These are phyloP conservation scores for Paecilomyces variotii DNA, from an alignment of 2,329 filamentous ascomycete genomes.

Conservation along the genomic window DNA sequence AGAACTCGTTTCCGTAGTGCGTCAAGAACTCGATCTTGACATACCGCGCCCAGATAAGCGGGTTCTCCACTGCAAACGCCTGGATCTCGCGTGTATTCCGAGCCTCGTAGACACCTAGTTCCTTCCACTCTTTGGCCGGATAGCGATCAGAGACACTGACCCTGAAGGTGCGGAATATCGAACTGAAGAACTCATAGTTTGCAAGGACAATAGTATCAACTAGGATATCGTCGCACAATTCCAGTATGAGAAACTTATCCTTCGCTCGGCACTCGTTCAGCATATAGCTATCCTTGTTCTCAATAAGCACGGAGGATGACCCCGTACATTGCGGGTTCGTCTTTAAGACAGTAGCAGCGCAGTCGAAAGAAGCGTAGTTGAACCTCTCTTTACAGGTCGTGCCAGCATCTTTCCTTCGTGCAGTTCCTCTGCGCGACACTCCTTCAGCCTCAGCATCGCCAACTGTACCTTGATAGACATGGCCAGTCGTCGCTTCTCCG, in stretches of 20 bases:
- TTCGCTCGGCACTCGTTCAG: conserved; percentile 77
- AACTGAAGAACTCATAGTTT: conserved; percentile 98
- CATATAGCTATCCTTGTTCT: conserved; percentile 99
- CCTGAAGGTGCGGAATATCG: conserved; percentile 84
- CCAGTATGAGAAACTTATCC: conserved; percentile 91
- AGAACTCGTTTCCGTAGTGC: conserved; percentile 94
- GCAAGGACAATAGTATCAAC: conserved; percentile 95
- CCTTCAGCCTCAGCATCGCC: conserved; percentile 33
- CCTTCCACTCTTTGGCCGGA: conserved; percentile 90
- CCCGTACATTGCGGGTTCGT: conserved; percentile 81
- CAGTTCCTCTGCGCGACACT: conserved; percentile 44
- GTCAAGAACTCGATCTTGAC: conserved; percentile 83
- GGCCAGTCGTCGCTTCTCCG: conserved; percentile 21
- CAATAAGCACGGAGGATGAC: conserved; percentile 76
- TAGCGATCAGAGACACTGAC: conserved; percentile 92
- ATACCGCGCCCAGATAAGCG: conserved; percentile 92
- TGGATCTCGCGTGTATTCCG: conserved; percentile 90
- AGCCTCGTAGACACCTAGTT: conserved; percentile 80
- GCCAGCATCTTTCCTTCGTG: conserved; percentile 83
- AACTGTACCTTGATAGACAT: conserved; percentile 11
- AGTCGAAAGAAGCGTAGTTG: conserved; percentile 96
- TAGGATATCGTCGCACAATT: conserved; percentile 77
- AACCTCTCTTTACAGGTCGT: conserved; percentile 97
- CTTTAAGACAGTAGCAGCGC: conserved; percentile 86
- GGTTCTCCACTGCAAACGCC: conserved; percentile 87